These are phyloP conservation scores for Pichia manshurica DNA, from an alignment of 805 yeast genomes.

Conservation along the genomic window DNA sequence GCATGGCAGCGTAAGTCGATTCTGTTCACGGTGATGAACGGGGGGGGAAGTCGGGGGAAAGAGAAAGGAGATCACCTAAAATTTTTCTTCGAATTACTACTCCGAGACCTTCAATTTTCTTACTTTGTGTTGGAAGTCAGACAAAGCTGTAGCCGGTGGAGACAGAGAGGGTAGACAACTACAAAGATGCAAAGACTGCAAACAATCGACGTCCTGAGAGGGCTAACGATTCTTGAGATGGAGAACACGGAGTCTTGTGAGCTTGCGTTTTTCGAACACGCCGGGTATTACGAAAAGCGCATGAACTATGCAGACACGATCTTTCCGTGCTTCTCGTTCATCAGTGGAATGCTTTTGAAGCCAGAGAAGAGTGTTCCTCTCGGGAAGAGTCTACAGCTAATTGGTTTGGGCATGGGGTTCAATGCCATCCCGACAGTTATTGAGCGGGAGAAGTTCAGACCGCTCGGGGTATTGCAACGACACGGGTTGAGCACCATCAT, in stretches of 20 bases:
- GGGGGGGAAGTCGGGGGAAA: no score
- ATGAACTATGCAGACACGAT: conserved; percentile 20
- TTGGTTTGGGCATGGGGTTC: conserved; percentile 18
- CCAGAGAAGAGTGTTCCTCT: conserved; percentile 10
- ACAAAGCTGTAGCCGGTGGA: background rate
- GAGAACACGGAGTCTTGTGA: conserved; percentile 18
- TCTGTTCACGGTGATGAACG: no score
- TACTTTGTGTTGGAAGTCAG: background rate
- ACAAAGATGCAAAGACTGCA: background rate
- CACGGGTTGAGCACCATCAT: conserved; percentile 19
- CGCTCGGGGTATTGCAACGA: conserved; percentile 20
- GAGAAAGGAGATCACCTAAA: no score
- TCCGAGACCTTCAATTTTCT: no score
- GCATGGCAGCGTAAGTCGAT: no score
- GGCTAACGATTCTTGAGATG: conserved; percentile 19
- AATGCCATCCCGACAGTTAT: conserved; percentile 16
- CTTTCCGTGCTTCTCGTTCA: conserved; percentile 20
- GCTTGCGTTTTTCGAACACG: conserved; percentile 18
- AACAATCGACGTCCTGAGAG: conserved; percentile 15
- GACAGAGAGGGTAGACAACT: background rate
- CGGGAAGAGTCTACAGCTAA: conserved; percentile 13
- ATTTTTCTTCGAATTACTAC: no score
- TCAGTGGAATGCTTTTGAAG: conserved; percentile 14
- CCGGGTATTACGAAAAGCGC: conserved; percentile 15
- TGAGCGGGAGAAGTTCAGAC: conserved; percentile 14